Evolutionary conservation across 2,329 filamentous ascomycete species (phyloP).

Genomic region (Calcarisporium arbuscula): DNA sequence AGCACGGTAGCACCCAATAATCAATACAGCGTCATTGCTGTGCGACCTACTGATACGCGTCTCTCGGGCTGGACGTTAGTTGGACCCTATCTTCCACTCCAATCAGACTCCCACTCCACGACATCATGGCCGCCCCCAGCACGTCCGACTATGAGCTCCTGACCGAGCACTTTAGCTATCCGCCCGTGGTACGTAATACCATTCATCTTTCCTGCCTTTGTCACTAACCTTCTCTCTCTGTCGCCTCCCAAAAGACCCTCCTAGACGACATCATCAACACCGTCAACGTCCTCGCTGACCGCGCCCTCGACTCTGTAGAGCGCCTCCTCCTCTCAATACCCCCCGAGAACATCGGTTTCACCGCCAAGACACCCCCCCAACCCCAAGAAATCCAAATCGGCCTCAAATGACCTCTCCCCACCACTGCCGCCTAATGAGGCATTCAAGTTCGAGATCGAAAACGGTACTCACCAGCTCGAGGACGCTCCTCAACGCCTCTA

Average conservation of each 20-base stretch:
- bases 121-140: constrained; percentile 25
- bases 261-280: constrained; percentile 98
- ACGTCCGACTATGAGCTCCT: constrained; percentile 60
- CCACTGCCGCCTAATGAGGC: constrained; percentile 34
- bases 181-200: constrained; percentile 80
- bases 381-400: constrained; percentile 15
- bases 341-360: constrained; percentile 77
- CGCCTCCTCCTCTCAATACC: constrained; percentile 69
- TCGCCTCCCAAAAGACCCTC: constrained; percentile 55
- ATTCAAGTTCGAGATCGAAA: constrained; percentile 67
- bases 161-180: constrained; percentile 93
- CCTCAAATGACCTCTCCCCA: constrained; percentile 12
- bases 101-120: not conserved
- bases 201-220: too few species aligned
- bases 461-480: constrained; percentile 81
- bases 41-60: too few species aligned
- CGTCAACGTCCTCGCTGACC: constrained; percentile 88
- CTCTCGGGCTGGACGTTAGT: too few species aligned
- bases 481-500: constrained; percentile 71
- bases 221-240: constrained; percentile 8
- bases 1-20: too few species aligned
- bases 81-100: not conserved
- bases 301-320: constrained; percentile 82
- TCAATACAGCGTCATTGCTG: too few species aligned
- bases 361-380: constrained; percentile 35